phyloP scores from a whole-genome alignment of 139 green algal species.

The Closterium sp. region DNA sequence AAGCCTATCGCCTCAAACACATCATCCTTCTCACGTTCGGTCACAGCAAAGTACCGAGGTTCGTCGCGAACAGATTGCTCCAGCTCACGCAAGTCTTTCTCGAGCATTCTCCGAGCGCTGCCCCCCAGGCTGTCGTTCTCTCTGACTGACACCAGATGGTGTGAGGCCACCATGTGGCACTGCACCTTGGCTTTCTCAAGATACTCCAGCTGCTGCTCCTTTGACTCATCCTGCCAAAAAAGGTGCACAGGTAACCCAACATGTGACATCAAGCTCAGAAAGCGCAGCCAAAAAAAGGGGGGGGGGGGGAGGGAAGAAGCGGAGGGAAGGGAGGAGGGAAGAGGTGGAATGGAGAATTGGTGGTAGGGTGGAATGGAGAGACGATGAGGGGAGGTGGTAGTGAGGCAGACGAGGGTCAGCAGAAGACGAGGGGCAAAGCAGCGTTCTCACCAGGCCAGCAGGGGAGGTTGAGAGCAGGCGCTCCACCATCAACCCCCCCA shows the following conservation, averaged over 20 bases:
- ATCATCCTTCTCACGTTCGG: constrained; percentile 2
- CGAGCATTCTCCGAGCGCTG: background rate
- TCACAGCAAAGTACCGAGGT: background rate
- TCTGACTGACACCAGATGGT: background rate
- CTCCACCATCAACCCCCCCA: background rate
- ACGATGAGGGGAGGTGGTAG: too few relatives aligned
- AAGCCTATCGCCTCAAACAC: background rate
- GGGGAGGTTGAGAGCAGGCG: background rate
- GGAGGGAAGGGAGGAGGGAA: background rate
- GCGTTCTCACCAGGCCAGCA: background rate
- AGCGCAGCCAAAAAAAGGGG: too few relatives aligned
- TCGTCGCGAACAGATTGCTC: background rate
- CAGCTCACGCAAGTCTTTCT: constrained; percentile 9
- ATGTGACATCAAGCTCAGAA: too few relatives aligned
- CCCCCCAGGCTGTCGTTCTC: background rate
- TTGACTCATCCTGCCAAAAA: constrained; percentile 2
- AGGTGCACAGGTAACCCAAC: too few relatives aligned
- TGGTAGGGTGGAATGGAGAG: too few relatives aligned
- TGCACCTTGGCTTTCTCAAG: background rate
- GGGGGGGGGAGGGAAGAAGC: too few relatives aligned
- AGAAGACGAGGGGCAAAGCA: too few relatives aligned
- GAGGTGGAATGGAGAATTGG: too few relatives aligned
- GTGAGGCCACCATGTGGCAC: background rate
- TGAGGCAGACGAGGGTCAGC: too few relatives aligned
- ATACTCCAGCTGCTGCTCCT: background rate